Conservation (phyloP, 2,329 filamentous ascomycete genomes). For the Botryotinia narcissicola region DNA sequence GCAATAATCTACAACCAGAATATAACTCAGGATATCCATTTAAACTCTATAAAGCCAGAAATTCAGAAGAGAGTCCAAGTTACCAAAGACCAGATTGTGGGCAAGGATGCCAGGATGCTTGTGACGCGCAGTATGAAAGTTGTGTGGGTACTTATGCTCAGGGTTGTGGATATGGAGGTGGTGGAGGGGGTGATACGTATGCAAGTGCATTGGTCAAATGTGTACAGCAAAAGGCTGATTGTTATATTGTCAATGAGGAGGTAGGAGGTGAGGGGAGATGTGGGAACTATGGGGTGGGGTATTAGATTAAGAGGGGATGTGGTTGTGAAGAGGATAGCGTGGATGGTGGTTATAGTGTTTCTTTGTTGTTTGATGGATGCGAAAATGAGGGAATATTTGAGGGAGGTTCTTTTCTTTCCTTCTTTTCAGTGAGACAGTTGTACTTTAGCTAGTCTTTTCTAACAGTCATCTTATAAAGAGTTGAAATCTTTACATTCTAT, state of each 20-base stretch:
- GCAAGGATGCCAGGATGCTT: constrained; percentile 51
- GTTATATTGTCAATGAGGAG: constrained; percentile 44
- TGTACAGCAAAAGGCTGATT: constrained; percentile 50
- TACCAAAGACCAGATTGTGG: constrained; percentile 43
- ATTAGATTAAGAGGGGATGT: constrained; percentile 16
- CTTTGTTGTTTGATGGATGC: neutral
- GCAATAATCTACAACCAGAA: constrained; percentile 51
- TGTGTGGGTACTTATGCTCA: constrained; percentile 51
- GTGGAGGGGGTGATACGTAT: constrained; percentile 28
- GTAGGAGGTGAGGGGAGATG: constrained; percentile 44
- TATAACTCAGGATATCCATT: constrained; percentile 45
- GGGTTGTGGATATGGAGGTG: constrained; percentile 43
- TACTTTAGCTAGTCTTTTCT: neutral
- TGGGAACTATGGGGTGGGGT: constrained; percentile 37
- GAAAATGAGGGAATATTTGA: neutral
- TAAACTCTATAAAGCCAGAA: constrained; percentile 51
- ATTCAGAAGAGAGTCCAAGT: constrained; percentile 45
- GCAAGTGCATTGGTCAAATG: constrained; percentile 44
- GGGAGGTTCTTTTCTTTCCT: neutral
- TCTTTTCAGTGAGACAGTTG: neutral
- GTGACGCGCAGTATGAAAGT: constrained; percentile 51
- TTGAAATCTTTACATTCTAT: neutral
- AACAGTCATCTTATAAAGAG: neutral
- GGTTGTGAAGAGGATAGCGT: neutral
- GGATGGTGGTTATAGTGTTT: accelerated